Evolutionary conservation across 2,329 filamentous ascomycete species (phyloP), one percentile per base, ranked within the genome.

Genomic region (Pseudopyricularia javanii): DNA sequence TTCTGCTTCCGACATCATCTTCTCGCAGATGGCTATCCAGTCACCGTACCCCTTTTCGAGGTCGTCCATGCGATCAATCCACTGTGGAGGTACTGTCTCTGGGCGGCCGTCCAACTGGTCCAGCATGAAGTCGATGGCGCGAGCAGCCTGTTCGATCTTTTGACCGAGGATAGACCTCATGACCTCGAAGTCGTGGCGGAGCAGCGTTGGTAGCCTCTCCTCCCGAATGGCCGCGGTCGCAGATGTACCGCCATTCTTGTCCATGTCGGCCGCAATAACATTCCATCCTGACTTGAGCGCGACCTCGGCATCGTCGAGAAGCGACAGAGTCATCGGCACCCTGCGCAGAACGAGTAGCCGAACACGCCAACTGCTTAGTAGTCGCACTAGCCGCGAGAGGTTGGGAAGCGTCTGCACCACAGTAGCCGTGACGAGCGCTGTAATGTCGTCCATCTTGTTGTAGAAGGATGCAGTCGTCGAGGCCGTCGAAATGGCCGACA

Each of bases 361-460:
- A 40, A 86, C 75, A 26, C 77, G 82, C 93, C 93, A 98, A 2
- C 77, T 76, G 53, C 82, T 79, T 50, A 97, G 72, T n/a, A 94
- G 68, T 8, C 78, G 76, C 53, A 81, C 82, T 22, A 98, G 69
- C 53, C 78, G 83, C 9, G 88, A 85, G 43, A 96, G 70, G 55
- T 86, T 84, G 1, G 93, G 93, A 20, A 98, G 74, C 3, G 89
- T 82, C 63, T 93, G 88, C n/a, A 98, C 70, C 17, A 95, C 86
- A 33, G 91, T 95, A 28, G 91, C 88, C 1, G 93, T 96, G 54
- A 97, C 79, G 48, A 97, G 78, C 24, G 91, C 88, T 8, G 89
- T 91, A 61, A 95, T 82, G 66, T 97, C 93, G 60, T 93, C 90
- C 74, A 97, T 80, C 56, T 79, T 83, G 56, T 78, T 79, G 66